phyloP scores from a whole-genome alignment of 495 filamentous ascomycete genomes.

The Sordaria brevicollis region DNA sequence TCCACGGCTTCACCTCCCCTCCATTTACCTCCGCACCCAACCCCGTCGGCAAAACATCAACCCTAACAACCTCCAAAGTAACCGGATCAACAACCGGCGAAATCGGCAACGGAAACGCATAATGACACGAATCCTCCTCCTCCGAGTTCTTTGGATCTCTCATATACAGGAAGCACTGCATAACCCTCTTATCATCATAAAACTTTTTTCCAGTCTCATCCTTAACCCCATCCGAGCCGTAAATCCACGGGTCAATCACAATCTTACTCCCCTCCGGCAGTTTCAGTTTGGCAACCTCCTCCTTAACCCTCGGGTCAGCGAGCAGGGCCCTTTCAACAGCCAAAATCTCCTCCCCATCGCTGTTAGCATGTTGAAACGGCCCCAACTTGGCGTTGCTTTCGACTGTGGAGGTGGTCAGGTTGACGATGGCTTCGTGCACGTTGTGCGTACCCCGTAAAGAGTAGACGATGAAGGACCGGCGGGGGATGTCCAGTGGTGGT shows the following conservation, averaged over 20 bases:
- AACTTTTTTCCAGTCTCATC: slow-evolving; percentile 34
- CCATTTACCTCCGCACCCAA: no score
- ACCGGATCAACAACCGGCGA: slow-evolving; percentile 64
- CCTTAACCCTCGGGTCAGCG: slow-evolving; percentile 46
- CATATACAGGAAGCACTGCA: slow-evolving; percentile 60
- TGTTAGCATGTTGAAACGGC: slow-evolving; percentile 43
- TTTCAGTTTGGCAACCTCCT: slow-evolving; percentile 52
- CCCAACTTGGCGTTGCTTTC: slow-evolving; percentile 50
- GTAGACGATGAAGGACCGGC: slow-evolving; percentile 49
- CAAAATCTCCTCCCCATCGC: slow-evolving; percentile 51
- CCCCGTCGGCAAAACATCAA: slow-evolving; percentile 51
- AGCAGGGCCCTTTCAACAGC: slow-evolving; percentile 47
- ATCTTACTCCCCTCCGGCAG: slow-evolving; percentile 52
- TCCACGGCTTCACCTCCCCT: slow-evolving; percentile 40
- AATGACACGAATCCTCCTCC: slow-evolving; percentile 63
- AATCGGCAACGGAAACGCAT: slow-evolving; percentile 66
- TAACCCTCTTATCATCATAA: slow-evolving; percentile 44
- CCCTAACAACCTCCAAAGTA: slow-evolving; percentile 52
- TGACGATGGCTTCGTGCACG: slow-evolving; percentile 56
- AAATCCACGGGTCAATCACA: slow-evolving; percentile 62
- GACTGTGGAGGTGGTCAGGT: slow-evolving; percentile 40
- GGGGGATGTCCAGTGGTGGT: slow-evolving; percentile 27
- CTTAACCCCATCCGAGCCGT: slow-evolving; percentile 53
- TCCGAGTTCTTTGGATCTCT: slow-evolving; percentile 43
- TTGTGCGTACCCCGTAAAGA: slow-evolving; percentile 56